phyloP scores from a whole-genome alignment of 352 stramenopile species.

The Phytophthora megakarya region DNA sequence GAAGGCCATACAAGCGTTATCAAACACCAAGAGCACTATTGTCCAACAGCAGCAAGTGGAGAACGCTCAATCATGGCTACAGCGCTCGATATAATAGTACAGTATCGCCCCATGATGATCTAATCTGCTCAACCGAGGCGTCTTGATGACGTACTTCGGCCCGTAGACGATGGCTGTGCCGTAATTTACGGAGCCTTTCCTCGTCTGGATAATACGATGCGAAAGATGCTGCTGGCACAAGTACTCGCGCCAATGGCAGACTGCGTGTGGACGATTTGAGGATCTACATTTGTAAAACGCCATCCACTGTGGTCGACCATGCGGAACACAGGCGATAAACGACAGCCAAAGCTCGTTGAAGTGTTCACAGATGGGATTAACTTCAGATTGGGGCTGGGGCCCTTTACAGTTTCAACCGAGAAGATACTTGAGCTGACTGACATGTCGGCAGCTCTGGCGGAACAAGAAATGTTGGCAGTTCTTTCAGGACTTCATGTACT shows the following conservation, averaged over 20 bases:
- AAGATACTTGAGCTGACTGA: neutral
- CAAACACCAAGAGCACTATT: too few species aligned
- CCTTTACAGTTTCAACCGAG: conserved; percentile 1
- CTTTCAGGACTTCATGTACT: too few species aligned
- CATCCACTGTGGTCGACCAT: conserved; percentile 17
- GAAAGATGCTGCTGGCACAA: neutral
- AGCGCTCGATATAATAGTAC: too few species aligned
- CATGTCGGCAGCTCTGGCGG: neutral
- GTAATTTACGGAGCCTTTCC: neutral
- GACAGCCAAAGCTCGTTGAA: conserved; percentile 18
- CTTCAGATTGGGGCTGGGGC: conserved; percentile 11
- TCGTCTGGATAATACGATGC: conserved; percentile 1
- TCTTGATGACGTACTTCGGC: neutral
- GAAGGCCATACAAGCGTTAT: too few species aligned
- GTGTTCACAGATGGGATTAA: conserved; percentile 22
- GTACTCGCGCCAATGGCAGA: neutral
- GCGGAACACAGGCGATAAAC: conserved; percentile 11
- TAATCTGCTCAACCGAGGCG: neutral
- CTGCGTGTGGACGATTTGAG: conserved; percentile 4
- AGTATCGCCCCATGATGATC: too few species aligned
- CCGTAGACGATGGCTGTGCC: too few species aligned
- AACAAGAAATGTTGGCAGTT: neutral
- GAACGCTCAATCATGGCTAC: too few species aligned
- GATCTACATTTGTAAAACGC: conserved; percentile 16
- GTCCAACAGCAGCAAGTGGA: too few species aligned